Evolutionary conservation across 805 yeast genomes (phyloP).

Genomic region (Candida maris): DNA sequence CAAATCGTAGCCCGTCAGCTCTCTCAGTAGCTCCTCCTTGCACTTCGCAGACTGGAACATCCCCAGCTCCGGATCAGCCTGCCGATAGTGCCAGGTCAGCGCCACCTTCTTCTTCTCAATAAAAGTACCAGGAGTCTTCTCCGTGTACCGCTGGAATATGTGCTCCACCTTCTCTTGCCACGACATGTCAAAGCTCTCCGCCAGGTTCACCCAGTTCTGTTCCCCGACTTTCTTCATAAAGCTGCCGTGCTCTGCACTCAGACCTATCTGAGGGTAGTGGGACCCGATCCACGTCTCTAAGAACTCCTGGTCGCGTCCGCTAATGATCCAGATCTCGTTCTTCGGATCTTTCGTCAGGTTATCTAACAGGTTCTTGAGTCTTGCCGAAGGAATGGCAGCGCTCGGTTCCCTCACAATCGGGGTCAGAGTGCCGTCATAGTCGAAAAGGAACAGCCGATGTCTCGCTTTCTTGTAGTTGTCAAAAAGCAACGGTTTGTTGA

Average conservation of each 20-base stretch:
- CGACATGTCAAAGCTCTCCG: conserved; percentile 81
- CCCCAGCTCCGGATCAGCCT: conserved; percentile 93
- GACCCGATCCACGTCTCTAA: conserved; percentile 85
- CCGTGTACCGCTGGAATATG: conserved; percentile 71
- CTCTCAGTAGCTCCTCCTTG: conserved; percentile 55
- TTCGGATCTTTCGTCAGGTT: conserved; percentile 67
- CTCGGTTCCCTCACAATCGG: conserved; percentile 96
- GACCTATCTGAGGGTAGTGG: conserved; percentile 59
- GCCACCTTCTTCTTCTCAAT: conserved; percentile 91
- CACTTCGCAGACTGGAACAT: conserved; percentile 77
- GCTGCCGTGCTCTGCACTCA: conserved; percentile 97
- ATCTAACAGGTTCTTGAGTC: conserved; percentile 56
- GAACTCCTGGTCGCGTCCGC: conserved; percentile 92
- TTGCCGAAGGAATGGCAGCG: conserved; percentile 92
- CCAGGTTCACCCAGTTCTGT: conserved; percentile 75
- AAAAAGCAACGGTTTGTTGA: conserved; percentile 65
- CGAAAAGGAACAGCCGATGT: conserved; percentile 80
- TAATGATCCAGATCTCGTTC: conserved; percentile 90
- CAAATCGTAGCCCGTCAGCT: conserved; percentile 67
- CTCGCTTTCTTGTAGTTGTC: conserved; percentile 56
- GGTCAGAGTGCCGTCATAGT: conserved; percentile 95
- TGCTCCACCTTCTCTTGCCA: conserved; percentile 87
- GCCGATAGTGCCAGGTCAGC: conserved; percentile 95
- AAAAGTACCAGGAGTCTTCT: conserved; percentile 84
- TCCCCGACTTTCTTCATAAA: conserved; percentile 74